phyloP scores from a whole-genome alignment of 2,329 filamentous ascomycete genomes.

The Sporothrix brasiliensis region DNA sequence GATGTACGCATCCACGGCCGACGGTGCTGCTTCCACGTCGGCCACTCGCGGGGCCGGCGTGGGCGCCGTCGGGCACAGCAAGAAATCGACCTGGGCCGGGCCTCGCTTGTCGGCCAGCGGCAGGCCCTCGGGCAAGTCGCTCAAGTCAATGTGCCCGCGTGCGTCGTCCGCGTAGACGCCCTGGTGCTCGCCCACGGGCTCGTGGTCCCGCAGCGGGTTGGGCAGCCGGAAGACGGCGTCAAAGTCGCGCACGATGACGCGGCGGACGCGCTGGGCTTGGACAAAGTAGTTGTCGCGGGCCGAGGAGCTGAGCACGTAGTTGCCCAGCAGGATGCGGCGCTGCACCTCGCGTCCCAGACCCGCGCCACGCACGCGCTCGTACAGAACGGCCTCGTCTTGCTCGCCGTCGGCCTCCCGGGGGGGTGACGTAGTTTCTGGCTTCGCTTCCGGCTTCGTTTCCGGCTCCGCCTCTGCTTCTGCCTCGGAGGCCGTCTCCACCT shows the following conservation, averaged over 20 bases:
- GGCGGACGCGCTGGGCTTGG: constrained; percentile 84
- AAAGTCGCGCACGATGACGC: constrained; percentile 84
- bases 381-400: constrained; percentile 63
- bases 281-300: constrained; percentile 97
- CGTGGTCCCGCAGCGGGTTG: constrained; percentile 63
- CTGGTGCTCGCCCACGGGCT: constrained; percentile 16
- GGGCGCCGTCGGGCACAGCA: constrained; percentile 86
- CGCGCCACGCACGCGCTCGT: constrained; percentile 71
- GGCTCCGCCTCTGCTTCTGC: not conserved
- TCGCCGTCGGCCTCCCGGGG: not conserved
- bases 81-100: constrained; percentile 73
- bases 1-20: constrained; percentile 75
- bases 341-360: constrained; percentile 85
- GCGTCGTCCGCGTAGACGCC: constrained; percentile 72
- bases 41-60: constrained; percentile 50
- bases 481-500: too few relatives aligned
- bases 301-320: constrained; percentile 85
- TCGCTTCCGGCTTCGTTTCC: not conserved
- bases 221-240: constrained; percentile 70
- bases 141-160: constrained; percentile 53
- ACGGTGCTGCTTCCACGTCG: constrained; percentile 45
- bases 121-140: constrained; percentile 60
- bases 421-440: not conserved
- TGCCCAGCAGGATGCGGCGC: constrained; percentile 82
- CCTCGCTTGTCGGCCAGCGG: constrained; percentile 59